phyloP scores from a whole-genome alignment of 768 basidiomycete genomes.

The Xerocomus brunneocitrinus region DNA sequence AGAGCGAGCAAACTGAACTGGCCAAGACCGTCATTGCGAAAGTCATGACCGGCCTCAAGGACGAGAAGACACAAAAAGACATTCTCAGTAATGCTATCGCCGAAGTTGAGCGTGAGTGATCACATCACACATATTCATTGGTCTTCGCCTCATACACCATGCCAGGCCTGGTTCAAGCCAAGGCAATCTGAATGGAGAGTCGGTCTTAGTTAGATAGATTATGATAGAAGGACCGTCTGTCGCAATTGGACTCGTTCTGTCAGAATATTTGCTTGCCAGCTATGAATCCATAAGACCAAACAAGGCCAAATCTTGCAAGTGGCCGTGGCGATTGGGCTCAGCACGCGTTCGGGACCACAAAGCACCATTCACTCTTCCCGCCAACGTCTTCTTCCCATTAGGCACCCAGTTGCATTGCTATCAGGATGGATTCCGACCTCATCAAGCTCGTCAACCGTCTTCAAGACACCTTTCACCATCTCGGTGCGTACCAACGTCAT shows the following conservation, averaged over 20 bases:
- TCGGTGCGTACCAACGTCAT: constrained; percentile 50
- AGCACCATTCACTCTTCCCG: not conserved
- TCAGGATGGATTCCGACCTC: constrained; percentile 85
- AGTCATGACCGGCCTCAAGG: constrained; percentile 75
- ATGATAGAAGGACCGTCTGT: constrained; percentile 16
- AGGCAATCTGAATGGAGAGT: constrained; percentile 67
- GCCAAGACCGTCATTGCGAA: constrained; percentile 85
- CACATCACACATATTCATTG: not conserved
- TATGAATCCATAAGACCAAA: constrained; percentile 13
- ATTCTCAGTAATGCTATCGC: constrained; percentile 73
- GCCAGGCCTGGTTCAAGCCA: constrained; percentile 86
- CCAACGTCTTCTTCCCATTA: constrained; percentile 3
- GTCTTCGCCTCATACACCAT: constrained; percentile 1
- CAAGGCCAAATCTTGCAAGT: constrained; percentile 22
- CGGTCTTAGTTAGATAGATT: constrained; percentile 23
- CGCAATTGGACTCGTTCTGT: constrained; percentile 8
- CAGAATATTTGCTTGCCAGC: not conserved
- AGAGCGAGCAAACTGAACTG: constrained; percentile 92
- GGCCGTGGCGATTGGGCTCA: constrained; percentile 22
- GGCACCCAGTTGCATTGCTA: not conserved
- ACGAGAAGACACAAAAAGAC: constrained; percentile 87
- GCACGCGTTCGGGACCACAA: constrained; percentile 17
- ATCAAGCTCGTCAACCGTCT: constrained; percentile 94
- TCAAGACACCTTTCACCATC: constrained; percentile 87
- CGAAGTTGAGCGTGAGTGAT: constrained; percentile 89